These are phyloP conservation scores for Asterionellopsis glacialis DNA, from an alignment of 108 stramenopile genomes.

Conservation along the genomic window DNA sequence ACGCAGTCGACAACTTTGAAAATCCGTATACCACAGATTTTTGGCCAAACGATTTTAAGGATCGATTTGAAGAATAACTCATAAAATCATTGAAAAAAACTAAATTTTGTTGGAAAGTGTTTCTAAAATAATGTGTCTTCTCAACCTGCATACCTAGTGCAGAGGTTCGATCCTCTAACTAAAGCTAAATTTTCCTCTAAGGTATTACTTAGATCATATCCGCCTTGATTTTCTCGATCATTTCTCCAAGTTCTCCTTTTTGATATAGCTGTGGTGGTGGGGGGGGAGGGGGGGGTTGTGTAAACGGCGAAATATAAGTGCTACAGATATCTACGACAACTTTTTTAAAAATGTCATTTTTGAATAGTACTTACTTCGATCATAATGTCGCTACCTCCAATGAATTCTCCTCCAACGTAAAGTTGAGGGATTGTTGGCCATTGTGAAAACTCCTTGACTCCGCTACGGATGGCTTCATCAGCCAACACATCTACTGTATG, in stretches of 20 bases:
- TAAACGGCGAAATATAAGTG: background rate
- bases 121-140: too few relatives aligned
- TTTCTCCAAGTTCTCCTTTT: constrained; percentile 62
- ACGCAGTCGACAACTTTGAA: constrained; percentile 40
- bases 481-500: constrained; percentile 59
- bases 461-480: constrained; percentile 83
- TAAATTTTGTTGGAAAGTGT: too few relatives aligned
- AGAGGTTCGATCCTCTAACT: too few relatives aligned
- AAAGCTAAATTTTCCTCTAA: too few relatives aligned
- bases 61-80: background rate
- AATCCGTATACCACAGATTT: constrained; percentile 59
- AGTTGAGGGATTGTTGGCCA: constrained; percentile 99
- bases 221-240: constrained; percentile 52
- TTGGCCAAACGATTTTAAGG: constrained; percentile 31
- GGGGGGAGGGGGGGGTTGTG: background rate
- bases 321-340: background rate
- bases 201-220: constrained; percentile 30
- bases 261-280: constrained; percentile 66
- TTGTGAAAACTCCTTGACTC: constrained; percentile 76
- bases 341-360: background rate
- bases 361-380: constrained; percentile 21
- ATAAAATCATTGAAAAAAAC: too few relatives aligned
- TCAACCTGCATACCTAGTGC: too few relatives aligned
- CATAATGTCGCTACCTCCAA: constrained; percentile 97
- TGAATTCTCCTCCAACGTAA: constrained; percentile 95